Percentiles rank a stretch among this genome's conserved stretches.
phyloP scores from a whole-genome alignment of 305 asterid species.

The Plantago rigida region DNA sequence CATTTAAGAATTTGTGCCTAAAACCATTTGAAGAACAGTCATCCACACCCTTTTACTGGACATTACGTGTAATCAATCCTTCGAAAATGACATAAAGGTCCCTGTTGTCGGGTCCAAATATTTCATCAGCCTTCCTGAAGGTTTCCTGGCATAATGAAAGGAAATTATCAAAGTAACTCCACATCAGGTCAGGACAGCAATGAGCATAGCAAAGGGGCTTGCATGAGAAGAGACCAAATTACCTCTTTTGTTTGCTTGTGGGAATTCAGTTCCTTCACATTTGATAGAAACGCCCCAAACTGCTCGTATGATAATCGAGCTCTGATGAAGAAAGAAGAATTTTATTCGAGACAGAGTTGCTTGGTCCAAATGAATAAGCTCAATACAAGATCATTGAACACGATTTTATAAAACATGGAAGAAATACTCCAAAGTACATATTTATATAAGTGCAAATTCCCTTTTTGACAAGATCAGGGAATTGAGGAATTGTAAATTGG shows the following conservation, averaged over 20 bases:
- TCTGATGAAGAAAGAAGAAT: conserved; percentile 31
- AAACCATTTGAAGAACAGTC: conserved; percentile 12
- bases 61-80: conserved; percentile 65
- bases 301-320: conserved; percentile 79
- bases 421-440: neutral
- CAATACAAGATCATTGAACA: neutral
- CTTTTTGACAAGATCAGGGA: too few relatives aligned
- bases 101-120: conserved; percentile 77
- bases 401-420: neutral
- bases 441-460: too few relatives aligned
- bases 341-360: conserved; percentile 6
- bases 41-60: conserved; percentile 33
- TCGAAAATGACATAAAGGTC: conserved; percentile 73
- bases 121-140: conserved; percentile 71
- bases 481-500: too few relatives aligned
- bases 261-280: conserved; percentile 86
- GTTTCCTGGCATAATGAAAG: conserved; percentile 50
- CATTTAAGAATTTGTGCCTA: neutral
- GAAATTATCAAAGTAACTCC: neutral
- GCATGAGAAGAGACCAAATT: neutral
- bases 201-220: neutral
- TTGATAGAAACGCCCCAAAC: conserved; percentile 77
- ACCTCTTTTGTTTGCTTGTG: conserved; percentile 95
- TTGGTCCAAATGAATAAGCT: conserved; percentile 4
- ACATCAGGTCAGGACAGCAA: too few relatives aligned